These are phyloP conservation scores for Phytophthora ohioensis DNA, from an alignment of 352 stramenopile genomes.

Conservation along the genomic window DNA sequence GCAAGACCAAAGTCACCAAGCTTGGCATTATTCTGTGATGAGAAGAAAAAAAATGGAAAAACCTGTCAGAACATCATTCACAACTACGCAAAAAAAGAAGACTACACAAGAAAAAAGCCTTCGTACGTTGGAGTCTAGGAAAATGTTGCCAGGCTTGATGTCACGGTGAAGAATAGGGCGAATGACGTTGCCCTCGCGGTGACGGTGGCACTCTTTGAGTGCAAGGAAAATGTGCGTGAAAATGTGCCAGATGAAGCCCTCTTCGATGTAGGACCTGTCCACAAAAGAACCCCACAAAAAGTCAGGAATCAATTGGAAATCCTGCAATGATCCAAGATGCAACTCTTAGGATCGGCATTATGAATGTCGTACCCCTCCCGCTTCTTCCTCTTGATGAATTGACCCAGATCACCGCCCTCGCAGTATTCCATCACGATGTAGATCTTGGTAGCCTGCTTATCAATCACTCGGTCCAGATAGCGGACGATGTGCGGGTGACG, in stretches of 20 bases:
- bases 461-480: conserved; percentile 95
- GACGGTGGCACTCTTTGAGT: conserved; percentile 91
- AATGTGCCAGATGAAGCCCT: conserved; percentile 94
- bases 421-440: conserved; percentile 97
- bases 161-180: conserved; percentile 91
- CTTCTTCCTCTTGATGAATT: conserved; percentile 93
- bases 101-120: conserved; percentile 12
- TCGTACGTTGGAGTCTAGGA: conserved; percentile 89
- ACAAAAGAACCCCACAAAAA: conserved; percentile 7
- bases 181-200: conserved; percentile 82
- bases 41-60: background rate
- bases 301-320: conserved; percentile 8
- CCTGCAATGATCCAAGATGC: conserved; percentile 19
- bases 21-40: conserved; percentile 88
- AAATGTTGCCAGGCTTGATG: conserved; percentile 95
- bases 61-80: conserved; percentile 14
- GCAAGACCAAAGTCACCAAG: conserved; percentile 92
- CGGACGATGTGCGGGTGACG: conserved; percentile 94
- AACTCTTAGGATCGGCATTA: conserved; percentile 12
- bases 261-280: conserved; percentile 89
- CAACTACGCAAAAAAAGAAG: background rate
- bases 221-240: conserved; percentile 94
- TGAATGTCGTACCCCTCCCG: conserved; percentile 70
- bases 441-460: conserved; percentile 93
- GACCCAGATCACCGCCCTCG: conserved; percentile 89